phyloP scores from a whole-genome alignment of 1,284 basidiomycete genomes.

The Trametes hirsuta region DNA sequence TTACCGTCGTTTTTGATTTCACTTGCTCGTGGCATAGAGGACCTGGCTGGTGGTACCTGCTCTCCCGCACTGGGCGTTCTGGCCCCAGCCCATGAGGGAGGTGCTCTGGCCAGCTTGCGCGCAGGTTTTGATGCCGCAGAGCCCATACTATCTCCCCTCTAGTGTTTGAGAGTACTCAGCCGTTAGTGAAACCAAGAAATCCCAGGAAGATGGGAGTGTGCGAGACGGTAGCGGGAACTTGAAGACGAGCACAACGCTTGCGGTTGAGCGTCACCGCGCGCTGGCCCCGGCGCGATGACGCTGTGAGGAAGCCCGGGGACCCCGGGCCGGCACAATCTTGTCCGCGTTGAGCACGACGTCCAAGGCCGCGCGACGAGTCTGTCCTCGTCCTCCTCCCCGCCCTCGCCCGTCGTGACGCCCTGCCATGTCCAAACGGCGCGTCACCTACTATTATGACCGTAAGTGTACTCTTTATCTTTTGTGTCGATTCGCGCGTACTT shows the following conservation, averaged over 20 bases:
- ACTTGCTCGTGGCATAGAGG: conserved; percentile 41
- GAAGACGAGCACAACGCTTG: too few relatives aligned
- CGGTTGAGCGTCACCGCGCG: too few relatives aligned
- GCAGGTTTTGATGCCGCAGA: conserved; percentile 67
- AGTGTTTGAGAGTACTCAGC: background rate
- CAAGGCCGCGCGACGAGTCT: background rate
- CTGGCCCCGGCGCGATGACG: background rate
- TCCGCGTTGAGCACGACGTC: background rate
- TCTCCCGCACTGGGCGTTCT: conserved; percentile 39
- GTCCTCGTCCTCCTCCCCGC: background rate
- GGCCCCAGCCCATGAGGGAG: conserved; percentile 58
- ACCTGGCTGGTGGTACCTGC: conserved; percentile 19
- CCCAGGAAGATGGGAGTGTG: background rate
- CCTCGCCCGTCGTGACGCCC: background rate
- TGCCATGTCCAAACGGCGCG: conserved; percentile 28
- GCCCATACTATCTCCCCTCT: conserved; percentile 58
- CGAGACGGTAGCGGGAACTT: too few relatives aligned
- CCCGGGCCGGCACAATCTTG: background rate
- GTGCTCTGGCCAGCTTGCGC: conserved; percentile 61
- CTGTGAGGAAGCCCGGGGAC: background rate
- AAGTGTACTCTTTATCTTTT: background rate
- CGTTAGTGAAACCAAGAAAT: background rate
- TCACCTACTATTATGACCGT: conserved; percentile 32
- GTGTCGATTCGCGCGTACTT: background rate
- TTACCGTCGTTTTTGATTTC: conserved; percentile 58